A percentile compares a stretch with the other conserved stretches of the same genome.
phyloP scores from a whole-genome alignment of 2,329 filamentous ascomycete species.

The Colletotrichum gloeosporioides region DNA sequence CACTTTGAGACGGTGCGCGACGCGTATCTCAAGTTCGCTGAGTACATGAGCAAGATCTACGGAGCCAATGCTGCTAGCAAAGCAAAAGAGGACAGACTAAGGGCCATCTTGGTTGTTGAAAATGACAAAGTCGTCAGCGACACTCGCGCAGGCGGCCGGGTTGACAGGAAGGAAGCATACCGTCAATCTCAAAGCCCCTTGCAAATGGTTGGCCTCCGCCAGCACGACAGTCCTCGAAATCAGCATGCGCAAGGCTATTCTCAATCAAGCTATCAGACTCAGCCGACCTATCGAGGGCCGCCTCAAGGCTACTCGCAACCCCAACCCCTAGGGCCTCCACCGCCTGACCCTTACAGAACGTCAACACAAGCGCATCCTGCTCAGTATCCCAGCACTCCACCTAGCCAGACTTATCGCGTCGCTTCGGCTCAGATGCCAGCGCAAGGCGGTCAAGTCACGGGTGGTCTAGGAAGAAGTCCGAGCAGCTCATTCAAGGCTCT shows the following conservation, averaged over 20 bases:
- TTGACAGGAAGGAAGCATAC: not conserved
- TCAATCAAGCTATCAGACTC: accelerated
- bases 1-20: not conserved
- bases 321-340: not conserved
- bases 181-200: not conserved
- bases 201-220: accelerated
- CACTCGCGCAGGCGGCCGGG: not conserved
- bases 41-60: not conserved
- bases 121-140: not conserved
- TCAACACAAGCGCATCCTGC: not conserved
- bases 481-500: not conserved
- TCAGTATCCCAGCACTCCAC: not conserved
- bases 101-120: not conserved
- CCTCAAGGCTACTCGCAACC: not conserved
- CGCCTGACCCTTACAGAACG: not conserved
- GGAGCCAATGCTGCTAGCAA: not conserved
- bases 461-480: not conserved
- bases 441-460: not conserved
- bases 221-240: accelerated
- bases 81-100: not conserved
- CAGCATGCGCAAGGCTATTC: not conserved
- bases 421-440: not conserved
- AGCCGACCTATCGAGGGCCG: not conserved
- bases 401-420: not conserved
- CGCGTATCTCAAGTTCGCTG: not conserved